phyloP scores from a whole-genome alignment of 495 filamentous ascomycete species.

The Aspergillus ellipticus region DNA sequence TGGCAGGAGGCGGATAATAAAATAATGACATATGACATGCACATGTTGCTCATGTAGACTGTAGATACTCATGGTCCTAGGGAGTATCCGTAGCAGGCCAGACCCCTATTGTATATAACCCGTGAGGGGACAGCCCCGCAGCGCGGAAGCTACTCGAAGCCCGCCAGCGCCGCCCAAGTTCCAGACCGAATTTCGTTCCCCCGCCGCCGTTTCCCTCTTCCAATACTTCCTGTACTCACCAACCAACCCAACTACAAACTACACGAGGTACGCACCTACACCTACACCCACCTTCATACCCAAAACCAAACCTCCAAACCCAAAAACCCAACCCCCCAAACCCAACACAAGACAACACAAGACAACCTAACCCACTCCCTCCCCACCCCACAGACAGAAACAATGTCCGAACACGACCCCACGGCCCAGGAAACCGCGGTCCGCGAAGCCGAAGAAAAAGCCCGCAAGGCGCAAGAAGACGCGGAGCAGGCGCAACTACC shows the following conservation, averaged over 20 bases:
- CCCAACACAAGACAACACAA: not conserved
- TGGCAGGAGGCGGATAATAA: not conserved
- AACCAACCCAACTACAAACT: too few relatives aligned
- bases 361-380: not conserved
- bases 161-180: too few relatives aligned
- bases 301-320: not conserved
- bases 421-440: slow-evolving; percentile 50
- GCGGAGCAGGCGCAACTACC: slow-evolving; percentile 88
- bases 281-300: not conserved
- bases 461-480: slow-evolving; percentile 70
- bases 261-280: not conserved
- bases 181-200: not conserved
- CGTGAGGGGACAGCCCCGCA: too few relatives aligned
- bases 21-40: slow-evolving; percentile 16
- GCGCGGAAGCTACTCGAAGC: slow-evolving; percentile 1
- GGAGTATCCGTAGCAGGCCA: too few relatives aligned
- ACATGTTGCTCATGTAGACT: too few relatives aligned
- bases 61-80: too few relatives aligned
- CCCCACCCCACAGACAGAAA: not conserved
- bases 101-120: too few relatives aligned
- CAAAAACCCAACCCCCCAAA: not conserved
- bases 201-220: not conserved
- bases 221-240: not conserved
- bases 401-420: slow-evolving; percentile 36
- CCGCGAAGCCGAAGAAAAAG: slow-evolving; percentile 56